These are phyloP conservation scores for Ustilago crameri DNA, from an alignment of 1,284 basidiomycete species.

Conservation along the genomic window DNA sequence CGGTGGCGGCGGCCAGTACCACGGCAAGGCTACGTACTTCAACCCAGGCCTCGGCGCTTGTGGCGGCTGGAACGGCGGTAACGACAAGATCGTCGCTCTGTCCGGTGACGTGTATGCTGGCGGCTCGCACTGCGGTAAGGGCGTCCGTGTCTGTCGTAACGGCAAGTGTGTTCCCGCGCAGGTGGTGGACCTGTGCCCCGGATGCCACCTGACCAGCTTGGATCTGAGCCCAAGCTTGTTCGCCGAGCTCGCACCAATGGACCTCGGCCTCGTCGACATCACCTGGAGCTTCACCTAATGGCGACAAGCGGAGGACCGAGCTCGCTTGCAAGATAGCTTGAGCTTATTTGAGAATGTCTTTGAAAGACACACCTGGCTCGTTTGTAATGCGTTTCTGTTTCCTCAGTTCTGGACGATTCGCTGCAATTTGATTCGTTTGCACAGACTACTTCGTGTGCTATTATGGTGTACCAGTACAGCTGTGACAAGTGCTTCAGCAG, in stretches of 20 bases:
- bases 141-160: constrained; percentile 16
- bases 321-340: constrained; percentile 11
- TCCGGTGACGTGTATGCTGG: constrained; percentile 25
- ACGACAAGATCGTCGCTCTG: constrained; percentile 40
- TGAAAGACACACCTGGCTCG: no score
- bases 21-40: constrained; percentile 38
- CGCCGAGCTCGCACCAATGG: constrained; percentile 24
- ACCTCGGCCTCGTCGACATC: constrained; percentile 33
- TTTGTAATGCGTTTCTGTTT: no score
- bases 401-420: neutral
- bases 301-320: neutral
- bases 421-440: neutral
- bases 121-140: constrained; percentile 26
- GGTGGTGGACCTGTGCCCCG: constrained; percentile 40
- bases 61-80: constrained; percentile 28
- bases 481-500: no score
- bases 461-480: no score
- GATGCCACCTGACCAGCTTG: constrained; percentile 25
- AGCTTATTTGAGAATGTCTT: no score
- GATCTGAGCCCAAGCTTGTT: constrained; percentile 37
- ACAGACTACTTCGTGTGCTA: no score
- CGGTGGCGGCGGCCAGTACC: constrained; percentile 7
- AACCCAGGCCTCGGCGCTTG: constrained; percentile 34
- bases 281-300: constrained; percentile 35
- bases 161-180: constrained; percentile 25